A percentile compares a stretch with the other conserved stretches of the same genome.
These are phyloP conservation scores for Picea glauca DNA, from an alignment of 75 land plant species.

Conservation along the genomic window DNA sequence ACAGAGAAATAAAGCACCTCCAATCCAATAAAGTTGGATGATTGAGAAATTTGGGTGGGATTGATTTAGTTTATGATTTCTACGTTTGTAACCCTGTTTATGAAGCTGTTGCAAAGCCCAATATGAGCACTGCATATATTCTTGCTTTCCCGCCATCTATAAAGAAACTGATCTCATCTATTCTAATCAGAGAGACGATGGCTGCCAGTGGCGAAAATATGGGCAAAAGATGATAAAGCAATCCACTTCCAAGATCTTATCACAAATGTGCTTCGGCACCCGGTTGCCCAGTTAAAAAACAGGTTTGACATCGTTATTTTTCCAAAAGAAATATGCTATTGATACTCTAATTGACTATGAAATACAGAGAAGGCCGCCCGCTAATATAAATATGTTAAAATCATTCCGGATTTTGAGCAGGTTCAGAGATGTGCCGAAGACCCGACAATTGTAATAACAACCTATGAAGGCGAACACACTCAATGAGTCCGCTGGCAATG, in stretches of 20 bases:
- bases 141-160: not conserved
- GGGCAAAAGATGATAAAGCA: constrained; percentile 23
- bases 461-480: not conserved
- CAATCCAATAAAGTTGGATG: too few species aligned
- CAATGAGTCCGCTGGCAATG: not conserved
- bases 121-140: too few species aligned
- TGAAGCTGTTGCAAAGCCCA: too few species aligned
- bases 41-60: too few species aligned
- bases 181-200: constrained; percentile 9
- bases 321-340: too few species aligned
- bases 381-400: too few species aligned
- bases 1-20: too few species aligned
- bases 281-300: constrained; percentile 26
- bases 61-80: too few species aligned
- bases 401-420: too few species aligned
- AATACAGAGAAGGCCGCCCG: too few species aligned
- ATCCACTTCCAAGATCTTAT: constrained; percentile 17
- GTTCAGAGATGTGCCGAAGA: not conserved
- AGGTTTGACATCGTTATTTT: not conserved
- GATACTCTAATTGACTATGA: too few species aligned
- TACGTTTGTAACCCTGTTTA: too few species aligned
- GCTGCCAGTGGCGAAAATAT: constrained; percentile 27
- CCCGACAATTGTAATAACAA: not conserved
- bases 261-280: constrained; percentile 19
- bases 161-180: not conserved